Evolutionary conservation across 768 basidiomycete species (phyloP).

Genomic region (Termitomyces sp.): DNA sequence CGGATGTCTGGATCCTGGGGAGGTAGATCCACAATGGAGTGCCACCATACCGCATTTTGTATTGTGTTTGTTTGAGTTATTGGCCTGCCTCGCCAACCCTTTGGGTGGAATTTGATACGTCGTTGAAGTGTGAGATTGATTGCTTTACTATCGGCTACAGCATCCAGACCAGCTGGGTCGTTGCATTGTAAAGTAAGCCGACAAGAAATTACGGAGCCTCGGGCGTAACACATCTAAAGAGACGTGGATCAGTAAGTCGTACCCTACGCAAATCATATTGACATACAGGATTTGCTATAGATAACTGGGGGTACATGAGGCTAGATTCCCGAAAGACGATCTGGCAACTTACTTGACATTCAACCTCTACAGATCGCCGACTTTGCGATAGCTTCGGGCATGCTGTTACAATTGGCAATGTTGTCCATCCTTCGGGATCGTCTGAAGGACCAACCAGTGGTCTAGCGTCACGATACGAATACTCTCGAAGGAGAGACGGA

Average conservation of each 20-base stretch:
- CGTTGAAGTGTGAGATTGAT: slow-evolving; percentile 25
- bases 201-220: slow-evolving; percentile 37
- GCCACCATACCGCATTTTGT: slow-evolving; percentile 28
- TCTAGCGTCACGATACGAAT: slow-evolving; percentile 27
- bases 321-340: neutral
- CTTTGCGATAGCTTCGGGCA: slow-evolving; percentile 14
- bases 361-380: slow-evolving; percentile 22
- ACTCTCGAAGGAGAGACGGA: slow-evolving; percentile 27
- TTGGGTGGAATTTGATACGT: slow-evolving; percentile 22
- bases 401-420: slow-evolving; percentile 16
- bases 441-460: slow-evolving; percentile 27
- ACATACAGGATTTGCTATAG: slow-evolving; percentile 33
- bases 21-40: neutral
- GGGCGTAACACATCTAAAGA: slow-evolving; percentile 30
- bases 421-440: slow-evolving; percentile 34
- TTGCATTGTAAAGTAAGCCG: slow-evolving; percentile 25
- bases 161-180: slow-evolving; percentile 27
- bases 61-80: slow-evolving; percentile 9
- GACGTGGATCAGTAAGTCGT: neutral
- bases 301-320: slow-evolving; percentile 21
- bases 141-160: slow-evolving; percentile 21
- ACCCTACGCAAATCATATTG: neutral
- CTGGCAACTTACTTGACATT: slow-evolving; percentile 24
- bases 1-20: neutral
- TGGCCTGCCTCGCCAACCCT: neutral